phyloP scores from a whole-genome alignment of 345 rosid species.

The Pistacia integerrima region DNA sequence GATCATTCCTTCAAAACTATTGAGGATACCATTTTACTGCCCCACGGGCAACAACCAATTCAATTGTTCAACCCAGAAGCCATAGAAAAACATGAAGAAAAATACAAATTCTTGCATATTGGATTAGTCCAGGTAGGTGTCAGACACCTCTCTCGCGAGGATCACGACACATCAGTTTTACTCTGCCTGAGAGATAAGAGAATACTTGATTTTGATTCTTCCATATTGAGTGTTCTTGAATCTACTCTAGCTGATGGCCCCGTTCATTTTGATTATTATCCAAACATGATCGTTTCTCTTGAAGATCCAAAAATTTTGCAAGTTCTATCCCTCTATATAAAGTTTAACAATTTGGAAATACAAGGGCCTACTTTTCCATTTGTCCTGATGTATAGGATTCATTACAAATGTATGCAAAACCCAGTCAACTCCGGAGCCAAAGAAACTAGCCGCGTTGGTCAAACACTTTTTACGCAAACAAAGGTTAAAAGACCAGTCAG shows the following conservation, averaged over 20 bases:
- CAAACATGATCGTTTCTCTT: background rate
- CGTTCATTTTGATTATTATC: conserved; percentile 6
- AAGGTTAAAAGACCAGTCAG: too few species aligned
- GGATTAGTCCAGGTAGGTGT: conserved; percentile 12
- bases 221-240: background rate
- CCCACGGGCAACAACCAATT: background rate
- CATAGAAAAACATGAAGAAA: background rate
- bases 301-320: background rate
- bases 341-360: background rate
- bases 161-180: background rate
- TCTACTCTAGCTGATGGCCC: background rate
- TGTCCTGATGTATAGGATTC: background rate
- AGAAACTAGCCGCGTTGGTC: background rate
- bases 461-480: background rate
- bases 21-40: background rate
- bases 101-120: background rate
- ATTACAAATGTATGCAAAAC: conserved; percentile 1
- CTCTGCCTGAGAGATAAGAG: background rate
- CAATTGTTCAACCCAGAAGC: background rate
- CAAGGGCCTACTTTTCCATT: background rate
- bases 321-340: background rate
- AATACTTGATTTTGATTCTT: background rate
- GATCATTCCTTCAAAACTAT: background rate
- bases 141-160: background rate
- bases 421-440: background rate